Base-by-base conservation (phyloP, 164 flowering plant genomes). In the Chimonanthus praecox region DNA sequence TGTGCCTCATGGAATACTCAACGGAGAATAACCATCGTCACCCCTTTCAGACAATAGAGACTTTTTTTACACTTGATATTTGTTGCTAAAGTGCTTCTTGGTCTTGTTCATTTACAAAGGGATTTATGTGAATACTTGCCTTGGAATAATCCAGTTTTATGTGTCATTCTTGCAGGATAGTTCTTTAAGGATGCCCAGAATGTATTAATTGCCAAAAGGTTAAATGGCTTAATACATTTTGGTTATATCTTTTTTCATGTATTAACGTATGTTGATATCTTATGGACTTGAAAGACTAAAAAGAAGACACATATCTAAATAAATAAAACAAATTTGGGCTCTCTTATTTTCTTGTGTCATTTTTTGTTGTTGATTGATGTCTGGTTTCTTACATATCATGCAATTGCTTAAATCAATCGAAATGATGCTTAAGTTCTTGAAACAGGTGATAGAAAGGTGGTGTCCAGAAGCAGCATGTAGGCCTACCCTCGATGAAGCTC, bases 141-240 rank as follows among this genome's bases (percentile, higher is more conserved):
- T 58, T 58, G 61, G 16, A 58, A 3, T 58, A n/a, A 58, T 58
- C 16, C 11, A 8, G 11, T 58, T 58, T 10, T n/a, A 62, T 70
- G 18, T 64, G 3, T 0, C 58, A 7, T 63, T 63, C 16, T 63
- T 63, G 65, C 65, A 63, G 65, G 65, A 63, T 63, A 63, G 18
- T 18, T 63, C 65, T 83, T 64, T 91, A 91, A 49, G 98, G 98
- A 50, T 94, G 98, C 79, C 66, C 83, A 73, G 83, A 82, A 9
- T 91, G 97, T 80, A 79, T 33, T 66, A 85, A 81, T 79, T 94
- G 98, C 84, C 97, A 92, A 82, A 94, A 90, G 97, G 97, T 91
- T 74, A 70, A 62, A 49, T 65, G 62, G 68, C 44, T 45, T 71
- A 2, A 48, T 58, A 58, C 11, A 10, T 13, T 58, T 58, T 58